Evolutionary conservation across 2,329 filamentous ascomycete species (phyloP), one percentile per base, ranked within the genome.

Genomic region (Hypoxylon sp.): DNA sequence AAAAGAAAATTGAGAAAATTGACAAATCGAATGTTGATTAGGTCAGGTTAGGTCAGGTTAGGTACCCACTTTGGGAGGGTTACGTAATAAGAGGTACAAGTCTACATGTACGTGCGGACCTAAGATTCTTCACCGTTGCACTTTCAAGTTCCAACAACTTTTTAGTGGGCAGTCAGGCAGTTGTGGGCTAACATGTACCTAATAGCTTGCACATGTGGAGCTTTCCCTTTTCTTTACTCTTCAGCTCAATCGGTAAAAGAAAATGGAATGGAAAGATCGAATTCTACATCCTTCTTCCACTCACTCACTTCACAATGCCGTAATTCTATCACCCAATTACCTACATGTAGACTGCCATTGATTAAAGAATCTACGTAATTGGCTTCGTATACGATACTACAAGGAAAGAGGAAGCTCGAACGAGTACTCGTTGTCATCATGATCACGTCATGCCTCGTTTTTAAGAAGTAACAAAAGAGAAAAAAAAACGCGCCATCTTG

Each of bases 401-500:
- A 25, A 60, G 25, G 10, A 30, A 52, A 43, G 32, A 58, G 11
- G 30, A 49, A 50, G n/a, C 34, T 59, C 4, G 21, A 10, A 58
- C 55, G 14, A 45, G 19, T 36, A 49, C 46, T 41, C 13, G 32
- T 59, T 52, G 17, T 56, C 30, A 14, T 55, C 25, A 52, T 46
- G 17, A 60, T 62, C 63, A 57, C 58, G 53, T 68, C 51, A 49
- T 46, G 56, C 51, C 56, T 60, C 41, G 56, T 49, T 43, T 45
- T 32, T 11, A 36, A n/a, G n/a, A n/a, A n/a, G n/a, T n/a, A n/a
- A n/a, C n/a, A n/a, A n/a, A n/a, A n/a, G n/a, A n/a, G 6, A 45
- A 49, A 32, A 59, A 52, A 64, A 58, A 67, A 69, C 60, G 63
- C 67, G 67, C 57, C 25, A 34, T 53, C 30, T 17, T 19, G 21